phyloP scores from a whole-genome alignment of 1,284 basidiomycete genomes.

The Cystobasidiaceae sp. region DNA sequence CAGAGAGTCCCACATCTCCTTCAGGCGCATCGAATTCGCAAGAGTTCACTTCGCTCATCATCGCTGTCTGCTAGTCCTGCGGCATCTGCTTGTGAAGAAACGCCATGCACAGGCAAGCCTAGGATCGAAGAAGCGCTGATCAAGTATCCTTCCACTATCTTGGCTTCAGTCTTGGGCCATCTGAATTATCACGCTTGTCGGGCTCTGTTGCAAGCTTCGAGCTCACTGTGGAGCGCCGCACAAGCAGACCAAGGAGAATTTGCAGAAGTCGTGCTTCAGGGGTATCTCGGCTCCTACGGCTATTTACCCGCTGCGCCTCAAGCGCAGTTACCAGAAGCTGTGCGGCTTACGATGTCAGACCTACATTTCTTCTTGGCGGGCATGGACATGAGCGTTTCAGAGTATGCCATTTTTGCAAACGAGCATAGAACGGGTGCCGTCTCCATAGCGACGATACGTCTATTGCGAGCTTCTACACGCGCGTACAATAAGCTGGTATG shows the following conservation, averaged over 20 bases:
- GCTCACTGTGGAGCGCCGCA: neutral
- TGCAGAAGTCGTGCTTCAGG: slow-evolving; percentile 35
- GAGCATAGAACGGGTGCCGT: slow-evolving; percentile 40
- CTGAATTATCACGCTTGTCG: slow-evolving; percentile 30
- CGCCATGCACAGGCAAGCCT: neutral
- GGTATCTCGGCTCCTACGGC: slow-evolving; percentile 37
- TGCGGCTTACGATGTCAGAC: slow-evolving; percentile 57
- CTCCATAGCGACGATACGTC: slow-evolving; percentile 41
- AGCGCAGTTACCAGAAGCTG: neutral
- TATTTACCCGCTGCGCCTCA: slow-evolving; percentile 19
- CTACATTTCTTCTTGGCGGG: slow-evolving; percentile 67
- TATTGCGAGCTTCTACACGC: slow-evolving; percentile 46
- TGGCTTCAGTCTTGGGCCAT: slow-evolving; percentile 26
- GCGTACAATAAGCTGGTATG: slow-evolving; percentile 48
- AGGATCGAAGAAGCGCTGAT: slow-evolving; percentile 28
- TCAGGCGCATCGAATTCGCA: too few relatives aligned
- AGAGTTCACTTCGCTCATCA: too few relatives aligned
- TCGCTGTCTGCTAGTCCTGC: too few relatives aligned
- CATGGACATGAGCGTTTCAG: slow-evolving; percentile 16
- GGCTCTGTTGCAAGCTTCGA: slow-evolving; percentile 21
- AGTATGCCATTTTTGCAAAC: slow-evolving; percentile 34
- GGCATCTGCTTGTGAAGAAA: too few relatives aligned
- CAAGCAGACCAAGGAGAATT: neutral
- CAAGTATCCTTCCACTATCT: neutral
- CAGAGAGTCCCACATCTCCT: too few relatives aligned